phyloP scores from a whole-genome alignment of 176 grass and related monocot species.

The Aegilops sharonensis region DNA sequence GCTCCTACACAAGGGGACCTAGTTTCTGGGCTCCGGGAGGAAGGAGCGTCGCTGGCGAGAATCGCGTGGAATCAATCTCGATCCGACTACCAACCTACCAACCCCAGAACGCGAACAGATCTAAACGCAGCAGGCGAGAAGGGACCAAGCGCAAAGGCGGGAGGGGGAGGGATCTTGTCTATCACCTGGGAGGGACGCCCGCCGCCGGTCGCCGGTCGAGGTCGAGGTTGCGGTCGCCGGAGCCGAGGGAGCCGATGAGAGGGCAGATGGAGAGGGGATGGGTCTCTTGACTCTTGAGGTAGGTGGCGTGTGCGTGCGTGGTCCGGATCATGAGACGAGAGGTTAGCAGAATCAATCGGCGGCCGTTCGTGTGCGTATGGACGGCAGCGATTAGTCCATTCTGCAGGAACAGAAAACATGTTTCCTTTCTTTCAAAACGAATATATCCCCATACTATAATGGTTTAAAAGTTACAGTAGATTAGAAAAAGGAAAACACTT shows the following conservation, averaged over 20 bases:
- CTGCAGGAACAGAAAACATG: not conserved
- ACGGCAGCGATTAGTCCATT: not conserved
- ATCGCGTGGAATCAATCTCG: not conserved
- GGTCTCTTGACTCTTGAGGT: not conserved
- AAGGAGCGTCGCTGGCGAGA: not conserved
- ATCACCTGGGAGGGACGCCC: not conserved
- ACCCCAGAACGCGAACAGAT: not conserved
- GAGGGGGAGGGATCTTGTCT: not conserved
- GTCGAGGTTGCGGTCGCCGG: not conserved
- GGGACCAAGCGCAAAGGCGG: not conserved
- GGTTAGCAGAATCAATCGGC: not conserved
- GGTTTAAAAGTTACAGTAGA: no score
- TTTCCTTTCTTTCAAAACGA: not conserved
- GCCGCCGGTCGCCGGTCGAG: not conserved
- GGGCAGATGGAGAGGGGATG: not conserved
- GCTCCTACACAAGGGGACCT: not conserved
- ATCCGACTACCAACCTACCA: not conserved
- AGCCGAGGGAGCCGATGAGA: not conserved
- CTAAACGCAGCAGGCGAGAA: not conserved
- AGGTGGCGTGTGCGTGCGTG: not conserved
- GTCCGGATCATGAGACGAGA: not conserved
- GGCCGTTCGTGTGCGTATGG: not conserved
- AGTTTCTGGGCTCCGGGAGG: not conserved
- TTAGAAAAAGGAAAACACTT: no score
- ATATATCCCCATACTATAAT: no score